A percentile compares a stretch with the other conserved stretches of the same genome.
Evolutionary conservation across 352 stramenopile species (phyloP).

Genomic region (Phytopythium sindhum): DNA sequence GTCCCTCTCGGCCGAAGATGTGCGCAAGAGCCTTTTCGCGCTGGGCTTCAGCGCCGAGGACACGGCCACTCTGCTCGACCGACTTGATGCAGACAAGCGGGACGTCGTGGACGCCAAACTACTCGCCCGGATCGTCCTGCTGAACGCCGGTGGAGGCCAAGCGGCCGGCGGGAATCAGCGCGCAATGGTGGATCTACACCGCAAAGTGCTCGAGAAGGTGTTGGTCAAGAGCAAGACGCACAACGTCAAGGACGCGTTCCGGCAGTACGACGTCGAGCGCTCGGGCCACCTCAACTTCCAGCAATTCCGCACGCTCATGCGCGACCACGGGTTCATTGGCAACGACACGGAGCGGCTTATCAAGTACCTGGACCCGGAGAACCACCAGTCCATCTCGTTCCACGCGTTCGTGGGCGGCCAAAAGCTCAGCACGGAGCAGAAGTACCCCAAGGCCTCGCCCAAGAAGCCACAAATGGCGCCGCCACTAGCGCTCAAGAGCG

Average conservation of each 20-base stretch:
- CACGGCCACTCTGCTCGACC: conserved; percentile 23
- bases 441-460: conserved; percentile 35
- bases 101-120: neutral
- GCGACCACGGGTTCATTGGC: conserved; percentile 53
- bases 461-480: conserved; percentile 40
- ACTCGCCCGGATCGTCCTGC: neutral
- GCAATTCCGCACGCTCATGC: conserved; percentile 49
- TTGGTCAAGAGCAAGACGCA: conserved; percentile 46
- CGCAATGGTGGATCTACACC: conserved; percentile 39
- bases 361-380: conserved; percentile 33
- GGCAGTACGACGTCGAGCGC: conserved; percentile 51
- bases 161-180: neutral
- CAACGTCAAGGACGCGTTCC: conserved; percentile 67
- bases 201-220: conserved; percentile 54
- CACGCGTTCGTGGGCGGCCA: conserved; percentile 43
- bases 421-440: conserved; percentile 33
- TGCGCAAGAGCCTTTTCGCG: conserved; percentile 39
- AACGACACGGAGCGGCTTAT: conserved; percentile 45
- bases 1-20: neutral
- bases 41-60: conserved; percentile 27
- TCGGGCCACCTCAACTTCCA: conserved; percentile 33
- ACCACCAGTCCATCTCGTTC: conserved; percentile 47
- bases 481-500: conserved; percentile 26
- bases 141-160: neutral
- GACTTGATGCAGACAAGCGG: conserved; percentile 13